Evolutionary conservation across 2,329 filamentous ascomycete species (phyloP).

Genomic region (Chaetothyriales sp.): DNA sequence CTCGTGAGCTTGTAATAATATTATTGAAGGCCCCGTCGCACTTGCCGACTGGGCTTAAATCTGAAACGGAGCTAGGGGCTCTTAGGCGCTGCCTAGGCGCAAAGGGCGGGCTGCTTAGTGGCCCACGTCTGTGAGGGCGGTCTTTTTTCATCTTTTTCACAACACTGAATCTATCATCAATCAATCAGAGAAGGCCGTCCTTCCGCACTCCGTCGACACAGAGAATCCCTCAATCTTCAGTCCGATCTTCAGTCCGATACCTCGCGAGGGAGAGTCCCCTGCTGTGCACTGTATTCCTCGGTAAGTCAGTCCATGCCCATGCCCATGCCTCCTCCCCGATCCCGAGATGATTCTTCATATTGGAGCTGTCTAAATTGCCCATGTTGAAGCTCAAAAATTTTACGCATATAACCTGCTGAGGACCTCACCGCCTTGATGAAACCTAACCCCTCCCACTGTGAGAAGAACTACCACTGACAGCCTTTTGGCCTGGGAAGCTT

Average conservation of each 20-base stretch:
- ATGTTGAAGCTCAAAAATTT: slow-evolving; percentile 17
- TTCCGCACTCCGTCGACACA: neutral
- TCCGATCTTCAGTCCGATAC: too few species aligned
- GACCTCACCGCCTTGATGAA: neutral
- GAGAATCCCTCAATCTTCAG: too few species aligned
- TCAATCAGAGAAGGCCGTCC: neutral
- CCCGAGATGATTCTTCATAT: slow-evolving; percentile 20
- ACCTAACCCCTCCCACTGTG: neutral
- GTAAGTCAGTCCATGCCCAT: neutral
- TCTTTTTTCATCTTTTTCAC: neutral
- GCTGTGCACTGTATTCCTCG: neutral
- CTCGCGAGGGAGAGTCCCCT: neutral
- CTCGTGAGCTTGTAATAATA: neutral
- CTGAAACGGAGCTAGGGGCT: neutral
- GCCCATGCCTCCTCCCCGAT: neutral
- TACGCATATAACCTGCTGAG: slow-evolving; percentile 17
- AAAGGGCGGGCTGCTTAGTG: neutral
- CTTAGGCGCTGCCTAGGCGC: neutral
- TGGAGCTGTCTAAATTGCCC: slow-evolving; percentile 21
- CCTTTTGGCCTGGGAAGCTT: neutral
- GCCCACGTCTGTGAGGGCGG: neutral
- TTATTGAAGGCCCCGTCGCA: neutral
- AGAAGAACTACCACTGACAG: neutral
- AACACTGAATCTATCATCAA: neutral
- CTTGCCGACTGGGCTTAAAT: neutral